A percentile compares a stretch with the other conserved stretches of the same genome.
phyloP scores from a whole-genome alignment of 225 moss, liverwort and hornwort genomes.

The Physcomitrellopsis africana region DNA sequence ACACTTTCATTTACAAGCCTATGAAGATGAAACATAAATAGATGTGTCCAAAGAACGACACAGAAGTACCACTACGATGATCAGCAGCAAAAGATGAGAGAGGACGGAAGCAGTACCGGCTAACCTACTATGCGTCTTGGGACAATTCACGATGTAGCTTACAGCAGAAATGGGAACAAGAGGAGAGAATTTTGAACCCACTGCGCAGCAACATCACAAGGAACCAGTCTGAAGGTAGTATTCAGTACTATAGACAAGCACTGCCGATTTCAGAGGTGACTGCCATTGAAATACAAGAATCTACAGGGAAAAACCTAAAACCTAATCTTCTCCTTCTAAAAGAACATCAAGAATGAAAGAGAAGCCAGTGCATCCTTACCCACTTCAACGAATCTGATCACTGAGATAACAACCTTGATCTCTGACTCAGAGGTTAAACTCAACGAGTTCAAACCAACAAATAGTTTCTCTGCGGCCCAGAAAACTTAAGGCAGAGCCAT shows the following conservation, averaged over 20 bases:
- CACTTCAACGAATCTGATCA: conserved; percentile 36
- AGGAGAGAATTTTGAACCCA: conserved; percentile 32
- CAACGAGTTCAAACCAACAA: conserved; percentile 34
- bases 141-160: conserved; percentile 44
- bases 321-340: conserved; percentile 46
- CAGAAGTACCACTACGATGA: conserved; percentile 42
- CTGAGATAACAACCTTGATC: conserved; percentile 41
- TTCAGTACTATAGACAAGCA: conserved; percentile 52
- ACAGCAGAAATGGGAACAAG: conserved; percentile 37
- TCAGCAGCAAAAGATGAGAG: conserved; percentile 36
- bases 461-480: conserved; percentile 51
- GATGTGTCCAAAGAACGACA: conserved; percentile 61
- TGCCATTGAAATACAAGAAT: conserved; percentile 68
- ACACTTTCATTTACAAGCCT: conserved; percentile 72
- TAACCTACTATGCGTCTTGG: conserved; percentile 42
- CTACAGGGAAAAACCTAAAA: conserved; percentile 50
- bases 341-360: conserved; percentile 38
- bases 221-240: conserved; percentile 39
- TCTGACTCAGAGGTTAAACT: conserved; percentile 44
- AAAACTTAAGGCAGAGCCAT: conserved; percentile 48
- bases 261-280: conserved; percentile 46
- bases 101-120: conserved; percentile 33
- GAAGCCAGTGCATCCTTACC: conserved; percentile 50
- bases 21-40: conserved; percentile 45
- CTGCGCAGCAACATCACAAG: conserved; percentile 37